Conservation (phyloP, 2,329 filamentous ascomycete species). For the Gaeumannomyces sp. region DNA sequence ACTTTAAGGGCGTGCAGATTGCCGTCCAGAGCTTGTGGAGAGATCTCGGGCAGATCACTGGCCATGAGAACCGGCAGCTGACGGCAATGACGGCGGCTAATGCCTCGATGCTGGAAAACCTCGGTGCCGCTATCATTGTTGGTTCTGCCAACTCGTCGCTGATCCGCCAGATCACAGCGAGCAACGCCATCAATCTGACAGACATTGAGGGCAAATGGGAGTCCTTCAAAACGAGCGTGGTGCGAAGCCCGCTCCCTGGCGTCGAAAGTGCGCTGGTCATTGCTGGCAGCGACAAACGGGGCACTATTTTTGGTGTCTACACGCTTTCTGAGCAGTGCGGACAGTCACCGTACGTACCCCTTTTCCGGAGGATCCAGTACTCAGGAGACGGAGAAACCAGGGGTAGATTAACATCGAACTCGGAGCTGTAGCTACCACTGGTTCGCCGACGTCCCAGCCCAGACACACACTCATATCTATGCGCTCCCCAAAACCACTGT, state of each 20-base stretch:
- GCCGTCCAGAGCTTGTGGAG: slow-evolving; percentile 25
- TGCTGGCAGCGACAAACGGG: slow-evolving; percentile 48
- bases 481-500: slow-evolving; percentile 39
- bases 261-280: slow-evolving; percentile 36
- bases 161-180: slow-evolving; percentile 37
- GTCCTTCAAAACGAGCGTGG: slow-evolving; percentile 41
- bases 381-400: background rate
- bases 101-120: background rate
- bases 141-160: slow-evolving; percentile 45
- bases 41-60: slow-evolving; percentile 23
- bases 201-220: slow-evolving; percentile 47
- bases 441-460: slow-evolving; percentile 51
- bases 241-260: slow-evolving; percentile 24
- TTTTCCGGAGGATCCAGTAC: background rate
- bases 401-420: background rate
- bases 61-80: slow-evolving; percentile 10
- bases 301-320: slow-evolving; percentile 52
- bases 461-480: slow-evolving; percentile 43
- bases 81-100: background rate
- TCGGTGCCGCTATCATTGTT: slow-evolving; percentile 38
- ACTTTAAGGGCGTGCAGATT: slow-evolving; percentile 27
- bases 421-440: slow-evolving; percentile 41
- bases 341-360: slow-evolving; percentile 41
- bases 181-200: slow-evolving; percentile 40
- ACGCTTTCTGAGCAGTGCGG: slow-evolving; percentile 54